Conservation (phyloP, 2,329 filamentous ascomycete species). For the Clarireedia homoeocarpa region DNA sequence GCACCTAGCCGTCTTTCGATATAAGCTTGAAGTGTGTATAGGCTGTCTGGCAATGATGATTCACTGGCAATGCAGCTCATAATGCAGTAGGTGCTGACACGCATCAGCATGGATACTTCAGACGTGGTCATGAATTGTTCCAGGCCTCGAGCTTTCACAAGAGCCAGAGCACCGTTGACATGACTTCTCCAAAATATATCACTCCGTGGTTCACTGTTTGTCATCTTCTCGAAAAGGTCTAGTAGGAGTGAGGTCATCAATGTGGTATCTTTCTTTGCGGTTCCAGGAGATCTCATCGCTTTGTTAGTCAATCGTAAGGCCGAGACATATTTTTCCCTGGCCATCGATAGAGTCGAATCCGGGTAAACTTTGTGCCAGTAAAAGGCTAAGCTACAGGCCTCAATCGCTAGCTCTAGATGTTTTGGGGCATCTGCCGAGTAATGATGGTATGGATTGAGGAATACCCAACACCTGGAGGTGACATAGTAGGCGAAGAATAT, state of each 20-base stretch:
- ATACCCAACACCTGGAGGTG: neutral
- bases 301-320: constrained; percentile 2
- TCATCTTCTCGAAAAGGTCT: constrained; percentile 7
- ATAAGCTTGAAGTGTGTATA: constrained; percentile 2
- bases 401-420: neutral
- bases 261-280: neutral
- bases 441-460: neutral
- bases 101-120: neutral
- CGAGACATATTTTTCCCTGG: constrained; percentile 2
- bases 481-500: constrained; percentile 8
- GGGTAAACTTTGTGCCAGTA: constrained; percentile 4
- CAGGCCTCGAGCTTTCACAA: constrained; percentile 16
- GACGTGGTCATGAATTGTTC: neutral
- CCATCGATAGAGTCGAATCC: neutral
- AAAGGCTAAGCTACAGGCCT: constrained; percentile 10
- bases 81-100: constrained; percentile 4
- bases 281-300: neutral
- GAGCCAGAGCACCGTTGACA: constrained; percentile 33
- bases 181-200: constrained; percentile 20
- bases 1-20: neutral
- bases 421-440: neutral
- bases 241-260: constrained; percentile 9
- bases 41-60: neutral
- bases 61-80: constrained; percentile 6
- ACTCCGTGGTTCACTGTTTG: neutral